These are phyloP conservation scores for Ceratobasidium sp. DNA, from an alignment of 1,284 basidiomycete species.

Conservation along the genomic window DNA sequence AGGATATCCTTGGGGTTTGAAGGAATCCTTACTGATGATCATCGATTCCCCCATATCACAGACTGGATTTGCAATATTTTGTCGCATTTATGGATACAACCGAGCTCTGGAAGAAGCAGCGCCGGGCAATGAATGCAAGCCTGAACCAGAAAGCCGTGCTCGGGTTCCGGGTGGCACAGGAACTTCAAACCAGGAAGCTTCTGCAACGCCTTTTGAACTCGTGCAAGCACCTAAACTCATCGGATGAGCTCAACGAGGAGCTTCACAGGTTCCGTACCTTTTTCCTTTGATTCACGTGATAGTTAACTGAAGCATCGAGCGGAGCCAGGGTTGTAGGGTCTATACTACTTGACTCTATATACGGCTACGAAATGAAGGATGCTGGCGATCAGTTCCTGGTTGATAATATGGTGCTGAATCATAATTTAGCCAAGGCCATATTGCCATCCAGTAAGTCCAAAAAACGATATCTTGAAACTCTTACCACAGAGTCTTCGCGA, in stretches of 20 bases:
- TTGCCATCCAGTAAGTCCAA: not conserved
- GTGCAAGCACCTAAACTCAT: not conserved
- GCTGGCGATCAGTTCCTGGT: constrained; percentile 20
- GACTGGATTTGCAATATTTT: constrained; percentile 3
- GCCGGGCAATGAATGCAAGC: constrained; percentile 6
- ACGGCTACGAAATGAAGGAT: constrained; percentile 9
- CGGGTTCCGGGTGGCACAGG: constrained; percentile 9
- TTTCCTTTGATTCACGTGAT: not conserved
- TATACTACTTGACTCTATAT: constrained; percentile 12
- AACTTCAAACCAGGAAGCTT: not conserved
- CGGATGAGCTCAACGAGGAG: constrained; percentile 1
- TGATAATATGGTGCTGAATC: not conserved
- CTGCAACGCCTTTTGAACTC: constrained; percentile 5
- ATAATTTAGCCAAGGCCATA: constrained; percentile 20
- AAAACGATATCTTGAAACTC: too few species aligned
- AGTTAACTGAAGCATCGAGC: not conserved
- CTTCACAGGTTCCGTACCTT: constrained; percentile 8
- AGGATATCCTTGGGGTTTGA: not conserved
- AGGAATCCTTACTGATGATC: not conserved
- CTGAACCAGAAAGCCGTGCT: constrained; percentile 3
- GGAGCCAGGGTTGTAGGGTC: not conserved
- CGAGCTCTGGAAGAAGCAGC: constrained; percentile 20
- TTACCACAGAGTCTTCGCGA: not conserved
- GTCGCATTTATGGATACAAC: not conserved
- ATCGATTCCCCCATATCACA: not conserved